phyloP scores from a whole-genome alignment of 495 filamentous ascomycete species.

The Penicillium lagena region DNA sequence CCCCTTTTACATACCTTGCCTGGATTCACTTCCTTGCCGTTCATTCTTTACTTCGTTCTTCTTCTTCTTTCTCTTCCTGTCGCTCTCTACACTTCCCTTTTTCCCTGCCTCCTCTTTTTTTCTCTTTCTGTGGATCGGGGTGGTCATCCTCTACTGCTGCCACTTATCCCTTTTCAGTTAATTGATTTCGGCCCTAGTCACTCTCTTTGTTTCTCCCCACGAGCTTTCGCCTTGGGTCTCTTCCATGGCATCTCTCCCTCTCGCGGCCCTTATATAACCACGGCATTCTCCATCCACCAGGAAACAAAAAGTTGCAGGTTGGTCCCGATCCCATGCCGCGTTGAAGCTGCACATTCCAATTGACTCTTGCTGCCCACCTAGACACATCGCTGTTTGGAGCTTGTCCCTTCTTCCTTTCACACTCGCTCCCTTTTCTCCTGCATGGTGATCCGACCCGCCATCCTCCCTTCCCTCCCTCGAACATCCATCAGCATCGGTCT shows the following conservation, averaged over 20 bases:
- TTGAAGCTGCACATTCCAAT: conserved; percentile 29
- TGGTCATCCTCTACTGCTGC: conserved; percentile 7
- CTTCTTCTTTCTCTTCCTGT: conserved; percentile 6
- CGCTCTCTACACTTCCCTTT: conserved; percentile 9
- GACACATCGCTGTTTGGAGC: conserved; percentile 20
- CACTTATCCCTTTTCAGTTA: conserved; percentile 23
- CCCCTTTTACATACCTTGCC: conserved; percentile 19
- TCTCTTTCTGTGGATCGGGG: background rate
- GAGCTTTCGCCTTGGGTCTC: conserved; percentile 11
- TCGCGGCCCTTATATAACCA: conserved; percentile 16
- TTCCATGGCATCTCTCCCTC: conserved; percentile 11
- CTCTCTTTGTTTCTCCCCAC: conserved; percentile 7
- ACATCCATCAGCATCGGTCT: background rate
- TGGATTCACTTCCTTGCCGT: conserved; percentile 22
- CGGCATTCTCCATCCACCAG: conserved; percentile 20
- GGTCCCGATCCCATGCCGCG: conserved; percentile 17
- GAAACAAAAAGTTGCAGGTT: conserved; percentile 21
- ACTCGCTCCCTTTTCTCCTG: conserved; percentile 2
- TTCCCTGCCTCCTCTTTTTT: conserved; percentile 19
- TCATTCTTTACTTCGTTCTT: conserved; percentile 18
- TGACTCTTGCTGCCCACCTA: conserved; percentile 17
- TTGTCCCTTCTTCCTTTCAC: conserved; percentile 6
- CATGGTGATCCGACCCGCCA: conserved; percentile 8
- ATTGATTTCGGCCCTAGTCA: conserved; percentile 14
- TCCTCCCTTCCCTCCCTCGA: background rate